Base-by-base conservation (phyloP, 2,329 filamentous ascomycete species). In the Aureobasidium sp. region DNA sequence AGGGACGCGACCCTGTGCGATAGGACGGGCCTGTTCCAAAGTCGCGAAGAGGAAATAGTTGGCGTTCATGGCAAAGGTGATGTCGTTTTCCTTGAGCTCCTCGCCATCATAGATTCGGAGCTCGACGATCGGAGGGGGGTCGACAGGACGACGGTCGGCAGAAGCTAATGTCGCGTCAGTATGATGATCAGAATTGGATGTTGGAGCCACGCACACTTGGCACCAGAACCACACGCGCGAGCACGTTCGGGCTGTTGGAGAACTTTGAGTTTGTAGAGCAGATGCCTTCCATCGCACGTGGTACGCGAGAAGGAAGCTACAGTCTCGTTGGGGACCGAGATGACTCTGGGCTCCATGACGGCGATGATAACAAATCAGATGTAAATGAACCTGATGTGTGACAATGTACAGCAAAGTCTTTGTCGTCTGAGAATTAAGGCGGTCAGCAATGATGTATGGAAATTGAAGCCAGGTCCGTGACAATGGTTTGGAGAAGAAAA, bases 11-110 rank as follows among this genome's bases (percentile, higher is more conserved):
- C 89, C 89, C 63, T 91, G 88, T 21, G 91, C 91, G 63, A 97
- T 88, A 34, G 86, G 84, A 41, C 92, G 89, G 32, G 91, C 89
- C 68, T 90, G 86, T 71, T 97, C 91, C 63, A 99, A 81, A 6
- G 91, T 97, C 57, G 92, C 90, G 70, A 91, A 97, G 44, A 97
- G 86, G 77, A 99, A 97, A 83, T 97, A 97, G 76, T 96, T 96
- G 71, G 92, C 92, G 71, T 96, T 93, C 79, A 97, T 96, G 63
- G 86, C 83, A 70, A 96, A 96, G 2, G 94, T 97, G 69, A 86
- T 79, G 30, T 86, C 83, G 34, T 68, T 65, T 16, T 76, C 73
- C n/a, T 75, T 72, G 41, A 67, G 63, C 21, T 76, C 72, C 21
- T 76, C 72, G 59, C 87, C 89, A 71, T 96, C 89, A 68, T 86